A percentile compares a stretch with the other conserved stretches of the same genome.
phyloP scores from a whole-genome alignment of 192 early-diverging fungal genomes.

The Coemansia sp. region DNA sequence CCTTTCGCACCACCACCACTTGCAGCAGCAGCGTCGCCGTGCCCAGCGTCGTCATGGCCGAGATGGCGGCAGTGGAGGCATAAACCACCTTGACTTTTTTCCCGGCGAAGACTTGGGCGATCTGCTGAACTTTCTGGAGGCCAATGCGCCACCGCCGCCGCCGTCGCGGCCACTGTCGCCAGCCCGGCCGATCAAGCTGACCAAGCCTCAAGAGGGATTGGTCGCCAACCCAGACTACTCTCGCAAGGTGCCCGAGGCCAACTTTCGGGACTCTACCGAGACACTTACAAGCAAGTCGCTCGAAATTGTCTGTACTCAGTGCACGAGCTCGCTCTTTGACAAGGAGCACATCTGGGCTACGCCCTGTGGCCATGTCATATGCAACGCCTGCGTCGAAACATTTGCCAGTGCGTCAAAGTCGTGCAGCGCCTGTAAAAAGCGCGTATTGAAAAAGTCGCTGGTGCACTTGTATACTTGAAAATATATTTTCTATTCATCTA shows the following conservation, averaged over 20 bases:
- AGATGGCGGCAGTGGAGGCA: not conserved
- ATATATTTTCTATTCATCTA: not conserved
- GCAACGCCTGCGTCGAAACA: conserved; percentile 35
- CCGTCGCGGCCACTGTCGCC: conserved; percentile 27
- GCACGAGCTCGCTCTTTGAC: conserved; percentile 26
- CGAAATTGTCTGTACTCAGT: conserved; percentile 43
- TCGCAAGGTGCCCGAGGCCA: conserved; percentile 32
- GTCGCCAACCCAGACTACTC: conserved; percentile 22
- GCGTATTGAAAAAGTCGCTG: conserved; percentile 30
- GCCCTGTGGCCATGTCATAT: conserved; percentile 46
- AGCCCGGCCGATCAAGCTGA: conserved; percentile 28
- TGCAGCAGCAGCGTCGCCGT: conserved; percentile 11
- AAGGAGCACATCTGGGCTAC: conserved; percentile 46
- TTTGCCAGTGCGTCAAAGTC: conserved; percentile 20
- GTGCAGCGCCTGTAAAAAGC: conserved; percentile 38
- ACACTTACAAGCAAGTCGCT: not conserved
- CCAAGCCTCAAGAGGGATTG: conserved; percentile 36
- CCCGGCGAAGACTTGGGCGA: conserved; percentile 40
- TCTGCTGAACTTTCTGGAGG: conserved; percentile 44
- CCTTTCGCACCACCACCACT: conserved; percentile 16
- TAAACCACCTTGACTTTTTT: conserved; percentile 42
- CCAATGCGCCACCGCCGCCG: conserved; percentile 33
- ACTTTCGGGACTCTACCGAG: conserved; percentile 32
- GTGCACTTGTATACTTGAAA: conserved; percentile 38
- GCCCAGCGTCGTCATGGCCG: not conserved